A percentile compares a stretch with the other conserved stretches of the same genome.
These are phyloP conservation scores for Rhizopogon vinicolor DNA, from an alignment of 768 basidiomycete genomes.

Conservation along the genomic window DNA sequence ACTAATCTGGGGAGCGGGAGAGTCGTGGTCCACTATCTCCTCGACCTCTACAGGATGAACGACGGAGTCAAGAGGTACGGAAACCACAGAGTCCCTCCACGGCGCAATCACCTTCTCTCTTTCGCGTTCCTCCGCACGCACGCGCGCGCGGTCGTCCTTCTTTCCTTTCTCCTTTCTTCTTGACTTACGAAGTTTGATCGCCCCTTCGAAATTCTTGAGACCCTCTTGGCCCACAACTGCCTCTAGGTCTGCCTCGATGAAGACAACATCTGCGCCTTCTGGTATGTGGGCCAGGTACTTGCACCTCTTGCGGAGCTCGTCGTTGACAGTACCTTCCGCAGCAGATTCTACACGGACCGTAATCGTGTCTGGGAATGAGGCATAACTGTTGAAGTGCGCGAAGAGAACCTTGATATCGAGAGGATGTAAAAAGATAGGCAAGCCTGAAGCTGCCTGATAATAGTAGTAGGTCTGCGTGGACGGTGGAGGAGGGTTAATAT, in stretches of 20 bases:
- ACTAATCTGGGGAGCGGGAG: slow-evolving; percentile 13
- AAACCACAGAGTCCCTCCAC: slow-evolving; percentile 7
- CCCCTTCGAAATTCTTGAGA: slow-evolving; percentile 77
- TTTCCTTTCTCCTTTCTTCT: slow-evolving; percentile 77
- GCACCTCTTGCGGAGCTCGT: slow-evolving; percentile 90
- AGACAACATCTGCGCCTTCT: slow-evolving; percentile 88
- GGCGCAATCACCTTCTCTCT: slow-evolving; percentile 44
- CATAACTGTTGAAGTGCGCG: slow-evolving; percentile 76
- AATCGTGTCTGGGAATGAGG: slow-evolving; percentile 81
- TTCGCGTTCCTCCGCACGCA: slow-evolving; percentile 73
- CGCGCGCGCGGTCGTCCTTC: slow-evolving; percentile 84
- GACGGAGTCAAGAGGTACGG: slow-evolving; percentile 5
- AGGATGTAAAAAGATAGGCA: slow-evolving; percentile 90
- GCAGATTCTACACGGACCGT: slow-evolving; percentile 74
- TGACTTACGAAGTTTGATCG: slow-evolving; percentile 68
- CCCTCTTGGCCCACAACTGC: slow-evolving; percentile 73
- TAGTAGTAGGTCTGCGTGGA: slow-evolving; percentile 91
- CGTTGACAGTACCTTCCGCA: slow-evolving; percentile 79
- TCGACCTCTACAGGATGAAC: slow-evolving; percentile 11
- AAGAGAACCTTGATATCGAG: slow-evolving; percentile 92
- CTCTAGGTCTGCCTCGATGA: slow-evolving; percentile 83
- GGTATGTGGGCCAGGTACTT: slow-evolving; percentile 94
- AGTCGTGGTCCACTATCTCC: slow-evolving; percentile 5
- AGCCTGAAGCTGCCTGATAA: slow-evolving; percentile 91
- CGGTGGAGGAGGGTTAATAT: slow-evolving; percentile 82